Base-by-base conservation (phyloP, 202 grass and related monocot species). In the Carex sylvatica region DNA sequence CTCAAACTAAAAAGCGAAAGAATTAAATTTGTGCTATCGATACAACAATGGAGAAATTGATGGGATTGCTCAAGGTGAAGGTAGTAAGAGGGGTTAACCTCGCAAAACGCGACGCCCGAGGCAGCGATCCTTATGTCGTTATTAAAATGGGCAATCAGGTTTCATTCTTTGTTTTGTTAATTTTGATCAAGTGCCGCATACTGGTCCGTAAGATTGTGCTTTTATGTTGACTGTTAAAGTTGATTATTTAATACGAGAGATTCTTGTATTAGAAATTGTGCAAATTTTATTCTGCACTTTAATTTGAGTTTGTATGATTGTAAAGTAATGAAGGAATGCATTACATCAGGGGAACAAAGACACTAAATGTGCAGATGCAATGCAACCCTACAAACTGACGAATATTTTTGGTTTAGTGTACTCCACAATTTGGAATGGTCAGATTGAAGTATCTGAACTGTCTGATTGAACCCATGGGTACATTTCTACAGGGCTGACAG, bases 21-120 rank as follows among this genome's bases (percentile, higher is more conserved):
- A 59, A n/a, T 23, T 12, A 4, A 2, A 63, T 18, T 31, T 2
- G 42, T 56, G 9, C 3, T 16, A 24, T 19, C 6, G 53, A 52
- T 40, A 40, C 36, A 33, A 7, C 30, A 13, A 85, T 85, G 83
- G 83, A 78, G 40, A 52, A 62, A 20, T 38, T 61, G 59, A 73
- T 85, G 53, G 83, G 83, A 51, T 47, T 85, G 31, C 72, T 85
- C 12, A 85, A 65, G 61, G 83, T 85, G 71, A 85, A 77, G 71
- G 83, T 85, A 6, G 35, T 85, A 15, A 61, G 83, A 19, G 83
- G 83, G 14, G 53, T 85, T 22, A 85, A 85, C 59, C 83, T 85
- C 42, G 71, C 55, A n/a, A 79, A 60, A 40, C 61, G 61, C 42
- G 82, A 84, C 11, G 64, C 64, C 67, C 30, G 47, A 8, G 70